Evolutionary conservation across 2,329 filamentous ascomycete genomes (phyloP), one percentile per base, ranked within the genome.

Genomic region (Lachnum nothofagi): DNA sequence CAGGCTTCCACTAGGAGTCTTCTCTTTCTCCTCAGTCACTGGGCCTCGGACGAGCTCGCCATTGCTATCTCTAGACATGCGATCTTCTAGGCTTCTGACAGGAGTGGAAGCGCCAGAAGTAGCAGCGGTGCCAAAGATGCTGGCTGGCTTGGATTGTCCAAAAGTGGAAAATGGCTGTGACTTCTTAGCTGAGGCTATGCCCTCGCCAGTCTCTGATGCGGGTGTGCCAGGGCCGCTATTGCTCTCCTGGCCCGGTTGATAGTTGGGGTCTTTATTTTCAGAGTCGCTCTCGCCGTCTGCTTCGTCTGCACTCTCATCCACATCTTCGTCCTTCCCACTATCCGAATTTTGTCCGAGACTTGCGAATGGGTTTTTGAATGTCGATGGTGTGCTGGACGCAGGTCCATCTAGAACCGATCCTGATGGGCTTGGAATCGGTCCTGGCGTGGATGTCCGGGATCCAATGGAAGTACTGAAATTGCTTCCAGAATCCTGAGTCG

Each of bases 331-430:
- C 48, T 73, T 47, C 1, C 42, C 72, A 52, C 68, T 72, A 53
- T 77, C 72, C 5, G 63, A 68, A 43, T 75, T 75, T 3, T 47
- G 48, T 19, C 51, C 46, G 14, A 83, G 70, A 56, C 82, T 77
- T 20, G 73, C 74, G 59, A 84, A 84, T 42, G 82, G 80, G 59
- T 83, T 82, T 39, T 65, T 58, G 47, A 55, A 53, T n/a, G 52
- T 31, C 9, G 48, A 27, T 9, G 53, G 48, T 27, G 62, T 60
- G 17, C 49, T 53, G 10, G 55, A 38, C n/a, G 48, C 46, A 51
- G 55, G 50, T 12, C 52, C 52, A 42, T 61, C 60, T 22, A 64
- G 49, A 29, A 65, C 56, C 16, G 62, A 63, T 27, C 57, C 57
- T 29, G 46, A 49, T 33, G 41, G 33, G 33, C 52, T 57, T 45